phyloP scores from a whole-genome alignment of 2,329 filamentous ascomycete species.

The Phyllosticta citribraziliensis region DNA sequence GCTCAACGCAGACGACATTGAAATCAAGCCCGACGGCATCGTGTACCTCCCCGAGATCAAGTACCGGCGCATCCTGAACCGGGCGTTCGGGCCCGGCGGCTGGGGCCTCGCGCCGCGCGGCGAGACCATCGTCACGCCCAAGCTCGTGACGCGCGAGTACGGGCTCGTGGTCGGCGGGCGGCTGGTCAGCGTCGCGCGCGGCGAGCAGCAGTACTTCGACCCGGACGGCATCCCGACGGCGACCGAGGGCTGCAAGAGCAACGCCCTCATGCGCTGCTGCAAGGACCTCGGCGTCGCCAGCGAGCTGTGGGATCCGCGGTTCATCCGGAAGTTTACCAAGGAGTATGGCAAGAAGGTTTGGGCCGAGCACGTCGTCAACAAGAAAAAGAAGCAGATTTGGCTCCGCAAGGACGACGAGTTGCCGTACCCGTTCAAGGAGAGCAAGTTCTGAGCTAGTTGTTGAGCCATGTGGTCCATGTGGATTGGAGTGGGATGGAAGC shows the following conservation, averaged over 20 bases:
- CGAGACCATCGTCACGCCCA: conserved; percentile 74
- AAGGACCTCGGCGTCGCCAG: conserved; percentile 93
- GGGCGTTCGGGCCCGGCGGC: conserved; percentile 85
- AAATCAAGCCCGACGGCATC: conserved; percentile 96
- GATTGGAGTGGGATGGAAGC: not conserved
- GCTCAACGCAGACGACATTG: conserved; percentile 65
- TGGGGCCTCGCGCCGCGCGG: conserved; percentile 90
- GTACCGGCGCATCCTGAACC: conserved; percentile 82
- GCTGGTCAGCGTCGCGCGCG: conserved; percentile 77
- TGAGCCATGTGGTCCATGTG: not conserved
- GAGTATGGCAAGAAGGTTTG: conserved; percentile 68
- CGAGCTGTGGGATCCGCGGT: conserved; percentile 93
- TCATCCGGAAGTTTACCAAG: conserved; percentile 73
- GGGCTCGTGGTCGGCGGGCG: conserved; percentile 79
- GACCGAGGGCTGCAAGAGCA: conserved; percentile 94
- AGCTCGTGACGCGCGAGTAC: conserved; percentile 80
- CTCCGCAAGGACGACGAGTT: conserved; percentile 73
- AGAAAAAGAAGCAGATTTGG: conserved; percentile 85
- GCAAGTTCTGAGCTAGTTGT: not conserved
- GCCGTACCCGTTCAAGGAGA: conserved; percentile 49
- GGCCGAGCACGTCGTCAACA: conserved; percentile 78
- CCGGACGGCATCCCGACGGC: conserved; percentile 86
- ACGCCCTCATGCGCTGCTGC: conserved; percentile 95
- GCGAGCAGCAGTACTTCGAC: conserved; percentile 89
- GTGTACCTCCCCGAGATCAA: conserved; percentile 97